These are phyloP conservation scores for Fusarium abutilonis DNA, from an alignment of 2,329 filamentous ascomycete genomes.

Conservation along the genomic window DNA sequence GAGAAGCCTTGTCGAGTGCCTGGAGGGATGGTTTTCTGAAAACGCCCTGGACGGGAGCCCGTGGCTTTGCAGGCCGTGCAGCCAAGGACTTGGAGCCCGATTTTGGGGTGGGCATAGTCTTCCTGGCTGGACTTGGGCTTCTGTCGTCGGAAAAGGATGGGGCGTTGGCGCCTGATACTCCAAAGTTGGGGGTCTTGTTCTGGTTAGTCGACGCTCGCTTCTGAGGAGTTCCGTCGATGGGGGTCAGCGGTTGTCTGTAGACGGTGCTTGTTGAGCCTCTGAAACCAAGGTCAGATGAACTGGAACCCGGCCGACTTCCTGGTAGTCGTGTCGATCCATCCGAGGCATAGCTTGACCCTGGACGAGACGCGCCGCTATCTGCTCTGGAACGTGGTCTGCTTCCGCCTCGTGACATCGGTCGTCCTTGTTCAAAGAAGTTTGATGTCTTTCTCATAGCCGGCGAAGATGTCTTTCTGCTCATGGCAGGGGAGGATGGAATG, in stretches of 20 bases:
- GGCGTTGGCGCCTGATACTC: conserved; percentile 43
- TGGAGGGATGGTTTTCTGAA: conserved; percentile 65
- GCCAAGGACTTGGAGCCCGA: conserved; percentile 60
- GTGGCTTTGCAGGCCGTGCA: conserved; percentile 58
- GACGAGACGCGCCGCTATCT: conserved; percentile 58
- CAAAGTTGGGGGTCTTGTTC: conserved; percentile 41
- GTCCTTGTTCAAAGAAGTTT: conserved; percentile 76
- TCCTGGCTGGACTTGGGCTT: conserved; percentile 55
- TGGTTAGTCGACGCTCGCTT: conserved; percentile 39
- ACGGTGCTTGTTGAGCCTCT: conserved; percentile 55
- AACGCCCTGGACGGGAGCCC: conserved; percentile 63
- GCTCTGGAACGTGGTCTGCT: conserved; percentile 60
- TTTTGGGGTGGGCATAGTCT: conserved; percentile 47
- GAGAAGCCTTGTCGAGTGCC: conserved; percentile 47
- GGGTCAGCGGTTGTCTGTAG: conserved; percentile 56
- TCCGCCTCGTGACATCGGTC: conserved; percentile 60
- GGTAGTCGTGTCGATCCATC: conserved; percentile 66
- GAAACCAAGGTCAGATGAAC: conserved; percentile 53
- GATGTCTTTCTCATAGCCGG: conserved; percentile 64
- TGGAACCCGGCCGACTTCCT: conserved; percentile 65
- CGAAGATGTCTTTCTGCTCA: conserved; percentile 69
- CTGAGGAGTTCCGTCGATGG: conserved; percentile 58
- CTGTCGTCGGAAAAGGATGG: conserved; percentile 41
- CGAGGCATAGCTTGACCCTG: conserved; percentile 69
- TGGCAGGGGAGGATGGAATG: conserved; percentile 79